Evolutionary conservation across 257 asterid genomes (phyloP).

Genomic region (Plectranthus barbatus): DNA sequence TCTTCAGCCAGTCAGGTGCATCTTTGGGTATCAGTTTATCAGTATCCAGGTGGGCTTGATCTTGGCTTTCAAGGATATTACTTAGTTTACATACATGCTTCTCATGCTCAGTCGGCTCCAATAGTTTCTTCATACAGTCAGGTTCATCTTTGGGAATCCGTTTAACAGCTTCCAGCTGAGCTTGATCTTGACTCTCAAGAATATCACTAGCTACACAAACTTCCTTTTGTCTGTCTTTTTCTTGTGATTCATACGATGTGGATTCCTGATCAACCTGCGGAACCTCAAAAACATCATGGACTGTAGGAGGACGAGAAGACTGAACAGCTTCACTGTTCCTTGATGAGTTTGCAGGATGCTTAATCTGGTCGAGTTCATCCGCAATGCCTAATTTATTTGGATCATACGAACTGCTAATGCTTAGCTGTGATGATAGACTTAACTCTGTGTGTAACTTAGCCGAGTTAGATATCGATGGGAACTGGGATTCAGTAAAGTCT

Average conservation of each 20-base stretch:
- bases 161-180: conserved; percentile 22
- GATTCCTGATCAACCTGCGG: conserved; percentile 45
- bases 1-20: conserved; percentile 62
- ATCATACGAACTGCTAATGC: conserved; percentile 11
- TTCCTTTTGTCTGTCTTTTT: conserved; percentile 18
- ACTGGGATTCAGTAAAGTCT: conserved; percentile 20
- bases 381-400: too few relatives aligned
- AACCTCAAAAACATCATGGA: conserved; percentile 88
- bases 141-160: conserved; percentile 33
- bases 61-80: conserved; percentile 26
- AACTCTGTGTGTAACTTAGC: conserved; percentile 22
- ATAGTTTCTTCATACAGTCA: conserved; percentile 53
- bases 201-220: conserved; percentile 16
- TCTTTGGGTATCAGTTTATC: conserved; percentile 26
- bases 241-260: conserved; percentile 19
- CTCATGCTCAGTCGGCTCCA: conserved; percentile 34
- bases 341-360: conserved; percentile 1
- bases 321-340: conserved; percentile 21
- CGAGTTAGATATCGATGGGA: conserved; percentile 33
- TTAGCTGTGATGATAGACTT: conserved; percentile 35
- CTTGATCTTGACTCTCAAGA: conserved; percentile 17
- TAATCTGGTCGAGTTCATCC: conserved; percentile 21
- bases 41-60: conserved; percentile 11
- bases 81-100: conserved; percentile 25
- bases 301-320: conserved; percentile 29